A percentile compares a stretch with the other conserved stretches of the same genome.
Conservation (phyloP, 2,329 filamentous ascomycete species). For the Neoarthrinium moseri region DNA sequence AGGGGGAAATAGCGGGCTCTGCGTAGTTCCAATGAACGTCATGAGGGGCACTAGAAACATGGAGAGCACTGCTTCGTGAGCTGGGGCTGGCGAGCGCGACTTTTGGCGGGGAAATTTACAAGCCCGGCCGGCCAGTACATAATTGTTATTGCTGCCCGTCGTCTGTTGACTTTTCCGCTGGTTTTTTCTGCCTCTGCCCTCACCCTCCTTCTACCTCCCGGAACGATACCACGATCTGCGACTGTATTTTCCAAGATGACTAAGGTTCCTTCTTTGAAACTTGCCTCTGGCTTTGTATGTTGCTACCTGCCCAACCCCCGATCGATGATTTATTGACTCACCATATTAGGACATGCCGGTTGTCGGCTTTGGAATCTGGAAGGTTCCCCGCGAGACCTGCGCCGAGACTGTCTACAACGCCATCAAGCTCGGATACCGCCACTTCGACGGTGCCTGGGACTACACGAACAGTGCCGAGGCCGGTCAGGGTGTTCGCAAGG, state of each 20-base stretch:
- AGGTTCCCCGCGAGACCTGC: conserved; percentile 32
- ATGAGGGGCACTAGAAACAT: neutral
- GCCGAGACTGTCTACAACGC: conserved; percentile 60
- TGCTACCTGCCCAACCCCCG: neutral
- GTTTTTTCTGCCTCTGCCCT: neutral
- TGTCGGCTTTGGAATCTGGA: conserved; percentile 41
- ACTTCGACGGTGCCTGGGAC: conserved; percentile 52
- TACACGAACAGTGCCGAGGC: conserved; percentile 68
- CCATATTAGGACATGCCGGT: conserved; percentile 33
- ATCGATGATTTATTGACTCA: conserved; percentile 12
- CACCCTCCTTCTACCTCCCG: neutral
- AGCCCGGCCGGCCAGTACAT: too few relatives aligned
- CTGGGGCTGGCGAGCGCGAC: neutral
- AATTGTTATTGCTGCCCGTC: neutral
- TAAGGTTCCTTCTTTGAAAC: conserved; percentile 27
- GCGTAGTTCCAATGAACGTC: conserved; percentile 1
- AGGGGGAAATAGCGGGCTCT: neutral
- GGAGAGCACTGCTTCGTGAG: conserved; percentile 3
- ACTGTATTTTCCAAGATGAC: conserved; percentile 3
- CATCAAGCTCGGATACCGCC: conserved; percentile 52
- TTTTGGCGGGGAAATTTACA: neutral
- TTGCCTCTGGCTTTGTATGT: conserved; percentile 35
- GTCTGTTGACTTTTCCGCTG: neutral
- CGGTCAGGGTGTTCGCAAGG: conserved; percentile 59
- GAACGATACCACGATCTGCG: neutral